These are phyloP conservation scores for Talaromyces sp. DNA, from an alignment of 2,329 filamentous ascomycete species.

Conservation along the genomic window DNA sequence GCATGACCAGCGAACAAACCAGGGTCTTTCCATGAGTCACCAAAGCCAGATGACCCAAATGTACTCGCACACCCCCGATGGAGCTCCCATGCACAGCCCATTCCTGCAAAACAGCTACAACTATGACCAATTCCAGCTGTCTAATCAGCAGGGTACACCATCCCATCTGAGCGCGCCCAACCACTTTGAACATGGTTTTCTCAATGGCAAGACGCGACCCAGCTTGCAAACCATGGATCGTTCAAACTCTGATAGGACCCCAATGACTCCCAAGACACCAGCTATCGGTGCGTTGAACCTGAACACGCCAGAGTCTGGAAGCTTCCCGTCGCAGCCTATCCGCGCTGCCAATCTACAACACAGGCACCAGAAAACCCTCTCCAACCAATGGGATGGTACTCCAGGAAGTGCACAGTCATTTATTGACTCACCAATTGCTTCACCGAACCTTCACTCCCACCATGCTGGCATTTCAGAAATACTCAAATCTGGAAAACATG, in stretches of 20 bases:
- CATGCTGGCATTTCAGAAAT: slow-evolving; percentile 82
- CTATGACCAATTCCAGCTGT: slow-evolving; percentile 67
- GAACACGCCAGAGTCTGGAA: slow-evolving; percentile 63
- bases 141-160: slow-evolving; percentile 47
- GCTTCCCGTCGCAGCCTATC: slow-evolving; percentile 73
- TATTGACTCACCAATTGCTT: slow-evolving; percentile 82
- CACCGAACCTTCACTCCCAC: slow-evolving; percentile 54
- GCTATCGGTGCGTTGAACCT: slow-evolving; percentile 69
- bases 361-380: slow-evolving; percentile 73
- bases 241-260: slow-evolving; percentile 70
- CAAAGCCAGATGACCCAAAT: slow-evolving; percentile 64
- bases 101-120: slow-evolving; percentile 71
- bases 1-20: slow-evolving; percentile 51
- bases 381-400: slow-evolving; percentile 86
- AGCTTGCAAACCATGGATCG: slow-evolving; percentile 62
- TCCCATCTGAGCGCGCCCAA: slow-evolving; percentile 36
- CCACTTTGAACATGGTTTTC: slow-evolving; percentile 52
- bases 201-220: slow-evolving; percentile 54
- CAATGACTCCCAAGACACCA: slow-evolving; percentile 82
- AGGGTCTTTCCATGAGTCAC: slow-evolving; percentile 56
- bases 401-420: slow-evolving; percentile 80
- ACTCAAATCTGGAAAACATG: slow-evolving; percentile 73
- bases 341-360: slow-evolving; percentile 57
- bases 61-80: slow-evolving; percentile 88
- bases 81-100: slow-evolving; percentile 85